Base-by-base conservation (phyloP, 1,139 yeast genomes). In the Sugiyamaella grinbergsii region DNA sequence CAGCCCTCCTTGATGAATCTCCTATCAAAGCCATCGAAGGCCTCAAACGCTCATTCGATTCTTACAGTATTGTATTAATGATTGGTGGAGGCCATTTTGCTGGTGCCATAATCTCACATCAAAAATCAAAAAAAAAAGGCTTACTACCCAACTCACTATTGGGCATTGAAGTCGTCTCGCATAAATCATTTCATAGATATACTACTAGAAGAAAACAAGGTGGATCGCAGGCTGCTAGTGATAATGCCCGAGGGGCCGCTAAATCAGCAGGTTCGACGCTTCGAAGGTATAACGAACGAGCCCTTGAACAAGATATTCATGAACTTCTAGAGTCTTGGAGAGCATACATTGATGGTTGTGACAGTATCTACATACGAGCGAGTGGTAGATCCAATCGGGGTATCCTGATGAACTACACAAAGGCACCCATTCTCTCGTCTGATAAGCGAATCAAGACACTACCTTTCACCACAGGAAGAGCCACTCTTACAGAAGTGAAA, bases 71-170 rank as follows among this genome's bases (percentile, higher is more conserved):
- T 1, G 70, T 93, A 11, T 79, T 93, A 58, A 89, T 94, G 96
- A 80, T 93, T 52, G 98, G 98, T 8, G 98, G 98, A 43, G 99
- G 98, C 37, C 98, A 94, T 70, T 94, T 93, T 73, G 96, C 98
- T 0, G 98, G 95, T 10, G 97, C 96, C 0, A 85, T 93, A 39
- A 76, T 94, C 10, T 82, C 90, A 1, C 98, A 91, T 63, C 73
- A 73, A 40, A 82, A 82, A 19, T 60, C 79, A 2, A 78, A 79
- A 59, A 86, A 90, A 42, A 68, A 57, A 46, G 62, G 68, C 6
- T 73, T 62, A 53, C 64, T 49, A 61, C 65, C 58, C 61, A 76
- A 64, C 61, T 72, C 53, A 69, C 79, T 85, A 1, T 78, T 82
- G 31, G 62, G 64, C 39, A 55, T 70, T 20, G 61, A 62, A 4